Evolutionary conservation across 441 rosid species (phyloP).

Genomic region (Lepidium campestre): DNA sequence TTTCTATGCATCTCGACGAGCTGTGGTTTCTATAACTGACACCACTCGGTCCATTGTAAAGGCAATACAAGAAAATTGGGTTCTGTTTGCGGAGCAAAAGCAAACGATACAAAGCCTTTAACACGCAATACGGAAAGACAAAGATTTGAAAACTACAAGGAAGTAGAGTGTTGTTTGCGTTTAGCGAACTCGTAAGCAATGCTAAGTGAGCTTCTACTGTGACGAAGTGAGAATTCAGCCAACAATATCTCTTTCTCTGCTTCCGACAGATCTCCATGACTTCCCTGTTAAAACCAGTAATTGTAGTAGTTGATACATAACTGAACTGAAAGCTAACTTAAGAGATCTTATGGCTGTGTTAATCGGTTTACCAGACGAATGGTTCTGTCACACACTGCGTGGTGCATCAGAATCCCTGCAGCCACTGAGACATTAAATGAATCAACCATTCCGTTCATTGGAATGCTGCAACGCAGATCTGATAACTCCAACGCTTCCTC

Average conservation of each 20-base stretch:
- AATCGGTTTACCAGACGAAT: conserved; percentile 55
- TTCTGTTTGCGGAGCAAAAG: neutral
- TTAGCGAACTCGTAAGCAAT: conserved; percentile 65
- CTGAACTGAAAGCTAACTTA: neutral
- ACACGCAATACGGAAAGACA: neutral
- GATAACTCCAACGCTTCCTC: conserved; percentile 71
- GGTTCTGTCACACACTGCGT: conserved; percentile 77
- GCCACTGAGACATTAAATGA: conserved; percentile 97
- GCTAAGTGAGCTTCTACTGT: conserved; percentile 58
- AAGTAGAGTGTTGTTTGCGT: conserved; percentile 30
- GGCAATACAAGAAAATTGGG: neutral
- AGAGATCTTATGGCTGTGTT: neutral
- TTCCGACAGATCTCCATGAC: conserved; percentile 70
- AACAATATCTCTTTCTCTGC: conserved; percentile 65
- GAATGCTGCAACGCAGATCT: conserved; percentile 80
- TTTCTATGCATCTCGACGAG: neutral
- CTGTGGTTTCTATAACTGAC: too few species aligned
- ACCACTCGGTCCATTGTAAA: neutral
- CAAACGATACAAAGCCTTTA: neutral
- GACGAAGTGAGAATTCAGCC: conserved; percentile 88
- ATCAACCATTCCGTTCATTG: conserved; percentile 98
- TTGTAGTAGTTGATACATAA: neutral
- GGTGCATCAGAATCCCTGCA: conserved; percentile 90
- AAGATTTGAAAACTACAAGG: neutral
- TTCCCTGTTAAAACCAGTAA: conserved; percentile 43